Conservation (phyloP, 768 basidiomycete genomes). For the Paxillus involutus region DNA sequence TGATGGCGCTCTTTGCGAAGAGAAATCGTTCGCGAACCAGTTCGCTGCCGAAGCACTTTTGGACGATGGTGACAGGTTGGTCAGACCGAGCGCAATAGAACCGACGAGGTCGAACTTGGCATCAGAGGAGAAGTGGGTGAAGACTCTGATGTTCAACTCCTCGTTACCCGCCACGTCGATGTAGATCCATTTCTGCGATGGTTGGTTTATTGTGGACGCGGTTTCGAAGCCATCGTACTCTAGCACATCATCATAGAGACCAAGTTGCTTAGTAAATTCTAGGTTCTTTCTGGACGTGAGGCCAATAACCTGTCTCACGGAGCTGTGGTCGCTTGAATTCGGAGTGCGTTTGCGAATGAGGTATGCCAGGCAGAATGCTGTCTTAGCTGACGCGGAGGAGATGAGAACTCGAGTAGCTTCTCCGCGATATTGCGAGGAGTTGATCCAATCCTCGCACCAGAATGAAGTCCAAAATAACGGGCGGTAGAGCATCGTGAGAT, state of each 20-base stretch:
- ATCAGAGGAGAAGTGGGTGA: conserved; percentile 34
- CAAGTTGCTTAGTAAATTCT: conserved; percentile 52
- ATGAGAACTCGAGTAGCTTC: conserved; percentile 51
- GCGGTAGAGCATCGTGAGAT: conserved; percentile 69
- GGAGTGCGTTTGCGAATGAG: conserved; percentile 47
- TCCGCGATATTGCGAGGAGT: conserved; percentile 48
- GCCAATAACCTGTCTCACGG: conserved; percentile 46
- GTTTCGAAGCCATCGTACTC: conserved; percentile 50
- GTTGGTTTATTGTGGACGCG: conserved; percentile 28
- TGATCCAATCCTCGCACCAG: conserved; percentile 74
- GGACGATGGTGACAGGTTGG: conserved; percentile 51
- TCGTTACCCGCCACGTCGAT: conserved; percentile 64
- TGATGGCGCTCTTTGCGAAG: conserved; percentile 1
- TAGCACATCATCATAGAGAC: conserved; percentile 56
- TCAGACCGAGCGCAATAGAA: conserved; percentile 52
- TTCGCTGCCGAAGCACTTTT: conserved; percentile 28
- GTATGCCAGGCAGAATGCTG: conserved; percentile 69
- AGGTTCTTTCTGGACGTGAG: conserved; percentile 59
- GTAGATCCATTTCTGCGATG: conserved; percentile 50
- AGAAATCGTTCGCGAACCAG: conserved; percentile 42
- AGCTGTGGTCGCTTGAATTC: background rate
- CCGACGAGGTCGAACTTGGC: conserved; percentile 32
- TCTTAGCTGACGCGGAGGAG: conserved; percentile 73
- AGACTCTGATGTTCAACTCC: conserved; percentile 45
- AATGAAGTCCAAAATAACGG: conserved; percentile 76